Base-by-base conservation (phyloP, 2,329 filamentous ascomycete species). In the Apiospora aurea region DNA sequence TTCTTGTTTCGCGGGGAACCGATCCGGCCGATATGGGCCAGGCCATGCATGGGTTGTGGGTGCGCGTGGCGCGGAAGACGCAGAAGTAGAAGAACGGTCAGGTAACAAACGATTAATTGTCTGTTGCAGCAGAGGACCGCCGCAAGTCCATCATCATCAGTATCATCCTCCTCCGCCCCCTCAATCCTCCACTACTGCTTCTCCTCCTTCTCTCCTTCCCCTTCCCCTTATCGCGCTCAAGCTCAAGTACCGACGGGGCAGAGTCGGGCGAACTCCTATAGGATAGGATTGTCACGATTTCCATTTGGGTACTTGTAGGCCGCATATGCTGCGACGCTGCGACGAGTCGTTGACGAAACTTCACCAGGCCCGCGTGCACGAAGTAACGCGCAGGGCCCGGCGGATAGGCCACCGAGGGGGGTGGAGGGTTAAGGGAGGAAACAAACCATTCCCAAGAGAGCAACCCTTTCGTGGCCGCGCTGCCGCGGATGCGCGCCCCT, bases 391-490 rank as follows among this genome's bases (percentile, higher is more conserved):
- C 57, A n/a, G 34, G 57, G 57, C 57, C 21, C 21, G 57, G 57
- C 53, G 53, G 51, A 29, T 34, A 34, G 16, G 14, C 7, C 29
- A 29, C 26, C 26, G 3, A 29, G 26, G 26, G 26, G 3, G 26
- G 26, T 29, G 26, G 26, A 29, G 26, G 26, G 26, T 29, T 29
- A 29, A 10, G 8, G 11, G 53, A 18, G 29, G 57, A 64, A 38
- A 64, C 57, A 41, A 64, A 64, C 57, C 57, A 64, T n/a, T 64
- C 57, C 57, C 57, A 64, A 64, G 57, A 64, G 34, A 64, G 57
- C 34, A 64, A 64, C 18, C 57, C 21, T 64, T 64, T 64, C 57
- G 57, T 41, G 21, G 57, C 57, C 57, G 57, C 18, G 57, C 34
- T 41, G 57, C 57, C 57, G 57, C 57, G 57, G 57, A 64, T 64